Conservation (phyloP, 129 eudicot species). For the Arctium minus region DNA sequence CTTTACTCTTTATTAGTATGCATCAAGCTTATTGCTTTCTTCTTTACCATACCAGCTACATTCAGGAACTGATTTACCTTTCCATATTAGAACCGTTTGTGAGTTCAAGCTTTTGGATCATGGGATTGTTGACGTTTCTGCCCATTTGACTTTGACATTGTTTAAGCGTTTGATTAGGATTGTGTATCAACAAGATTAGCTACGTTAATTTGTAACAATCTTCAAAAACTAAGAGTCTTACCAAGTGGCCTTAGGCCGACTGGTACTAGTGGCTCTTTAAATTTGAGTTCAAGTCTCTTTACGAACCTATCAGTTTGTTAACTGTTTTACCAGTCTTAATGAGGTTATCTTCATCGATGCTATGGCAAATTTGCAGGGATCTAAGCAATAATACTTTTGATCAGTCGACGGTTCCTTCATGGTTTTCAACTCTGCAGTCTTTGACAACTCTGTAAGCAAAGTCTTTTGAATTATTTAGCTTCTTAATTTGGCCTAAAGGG, state of each 20-base stretch:
- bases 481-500: background rate
- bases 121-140: no score
- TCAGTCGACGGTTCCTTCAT: conserved; percentile 36
- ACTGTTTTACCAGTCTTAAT: background rate
- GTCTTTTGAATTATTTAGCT: background rate
- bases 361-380: conserved; percentile 31
- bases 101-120: no score
- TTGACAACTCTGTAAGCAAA: conserved; percentile 46
- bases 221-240: background rate
- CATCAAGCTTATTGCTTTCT: no score
- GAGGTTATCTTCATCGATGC: background rate
- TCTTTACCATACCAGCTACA: no score
- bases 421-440: conserved; percentile 40
- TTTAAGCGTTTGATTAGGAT: no score
- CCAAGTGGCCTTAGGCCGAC: background rate
- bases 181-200: background rate
- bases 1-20: no score
- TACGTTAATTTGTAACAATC: background rate
- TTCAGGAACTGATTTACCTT: no score
- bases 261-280: background rate
- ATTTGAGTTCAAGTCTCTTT: background rate
- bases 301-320: background rate
- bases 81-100: no score
- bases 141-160: no score
- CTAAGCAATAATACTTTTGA: conserved; percentile 47